phyloP scores from a whole-genome alignment of 2,329 filamentous ascomycete species.

The Xylaria sp. region DNA sequence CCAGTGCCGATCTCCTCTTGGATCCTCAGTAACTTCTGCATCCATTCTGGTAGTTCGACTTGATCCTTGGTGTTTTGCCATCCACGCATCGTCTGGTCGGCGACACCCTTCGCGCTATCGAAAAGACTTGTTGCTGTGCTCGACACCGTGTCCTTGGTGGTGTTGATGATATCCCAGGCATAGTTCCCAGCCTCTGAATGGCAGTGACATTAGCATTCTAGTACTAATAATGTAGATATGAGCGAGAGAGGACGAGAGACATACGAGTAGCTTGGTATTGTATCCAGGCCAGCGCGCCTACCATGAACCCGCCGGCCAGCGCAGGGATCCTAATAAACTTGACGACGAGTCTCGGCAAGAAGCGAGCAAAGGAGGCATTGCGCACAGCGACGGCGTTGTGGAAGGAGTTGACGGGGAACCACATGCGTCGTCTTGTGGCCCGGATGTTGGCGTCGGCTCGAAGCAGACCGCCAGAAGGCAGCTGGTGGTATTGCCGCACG shows the following conservation, averaged over 20 bases:
- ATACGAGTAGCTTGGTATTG: constrained; percentile 94
- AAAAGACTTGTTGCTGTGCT: constrained; percentile 76
- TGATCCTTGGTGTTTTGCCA: constrained; percentile 87
- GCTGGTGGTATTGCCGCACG: constrained; percentile 73
- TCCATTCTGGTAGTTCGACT: constrained; percentile 77
- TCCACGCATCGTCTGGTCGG: constrained; percentile 80
- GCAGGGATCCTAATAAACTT: constrained; percentile 91
- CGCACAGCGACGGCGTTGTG: constrained; percentile 78
- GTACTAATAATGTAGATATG: neutral
- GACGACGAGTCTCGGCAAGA: constrained; percentile 86
- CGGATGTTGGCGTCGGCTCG: constrained; percentile 72
- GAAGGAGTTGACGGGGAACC: constrained; percentile 84
- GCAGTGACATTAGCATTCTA: constrained; percentile 23
- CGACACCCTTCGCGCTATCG: constrained; percentile 77
- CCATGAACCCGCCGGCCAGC: constrained; percentile 87
- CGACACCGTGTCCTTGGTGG: constrained; percentile 77
- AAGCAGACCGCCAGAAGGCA: constrained; percentile 75
- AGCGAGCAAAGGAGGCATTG: constrained; percentile 72
- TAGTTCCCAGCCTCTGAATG: constrained; percentile 61
- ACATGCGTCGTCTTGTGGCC: constrained; percentile 71
- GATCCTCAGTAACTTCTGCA: constrained; percentile 75
- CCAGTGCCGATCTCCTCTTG: constrained; percentile 69
- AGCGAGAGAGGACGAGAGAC: constrained; percentile 51
- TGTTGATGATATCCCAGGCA: constrained; percentile 76
- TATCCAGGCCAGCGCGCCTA: constrained; percentile 89